phyloP scores from a whole-genome alignment of 2,329 filamentous ascomycete genomes.

The Nemania sp. region DNA sequence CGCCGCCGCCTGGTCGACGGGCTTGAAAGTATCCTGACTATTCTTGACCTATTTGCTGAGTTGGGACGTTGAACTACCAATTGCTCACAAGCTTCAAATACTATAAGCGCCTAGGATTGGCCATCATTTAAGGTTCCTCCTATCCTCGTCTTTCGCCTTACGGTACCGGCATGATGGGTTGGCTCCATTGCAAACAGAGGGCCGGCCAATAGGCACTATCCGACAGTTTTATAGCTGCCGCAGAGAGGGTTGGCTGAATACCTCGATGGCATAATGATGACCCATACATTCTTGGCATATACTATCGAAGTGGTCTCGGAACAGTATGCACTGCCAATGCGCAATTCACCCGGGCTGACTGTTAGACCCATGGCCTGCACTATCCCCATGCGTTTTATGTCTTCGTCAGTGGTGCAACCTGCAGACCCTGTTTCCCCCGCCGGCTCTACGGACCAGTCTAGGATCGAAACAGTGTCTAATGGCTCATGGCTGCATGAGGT shows the following conservation, averaged over 20 bases:
- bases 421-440: not conserved
- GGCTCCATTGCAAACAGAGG: conserved; percentile 6
- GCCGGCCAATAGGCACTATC: not conserved
- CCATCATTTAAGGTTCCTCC: conserved; percentile 2
- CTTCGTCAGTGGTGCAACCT: conserved; percentile 13
- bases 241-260: not conserved
- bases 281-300: conserved; percentile 1
- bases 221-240: not conserved
- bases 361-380: conserved; percentile 5
- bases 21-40: conserved; percentile 28
- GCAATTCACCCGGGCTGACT: conserved; percentile 3
- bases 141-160: conserved; percentile 5
- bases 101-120: conserved; percentile 19
- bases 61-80: conserved; percentile 28
- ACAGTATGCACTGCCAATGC: conserved; percentile 3
- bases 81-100: conserved; percentile 16
- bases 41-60: conserved; percentile 22
- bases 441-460: conserved; percentile 10
- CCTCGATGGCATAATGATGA: not conserved
- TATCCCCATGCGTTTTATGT: conserved; percentile 6
- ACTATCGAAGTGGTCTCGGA: conserved; percentile 6
- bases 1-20: conserved; percentile 32
- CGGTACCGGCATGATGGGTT: conserved; percentile 3
- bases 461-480: conserved; percentile 15
- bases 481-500: conserved; percentile 23